Evolutionary conservation across 257 asterid species (phyloP).

Genomic region (Rauvolfia tetraphylla): DNA sequence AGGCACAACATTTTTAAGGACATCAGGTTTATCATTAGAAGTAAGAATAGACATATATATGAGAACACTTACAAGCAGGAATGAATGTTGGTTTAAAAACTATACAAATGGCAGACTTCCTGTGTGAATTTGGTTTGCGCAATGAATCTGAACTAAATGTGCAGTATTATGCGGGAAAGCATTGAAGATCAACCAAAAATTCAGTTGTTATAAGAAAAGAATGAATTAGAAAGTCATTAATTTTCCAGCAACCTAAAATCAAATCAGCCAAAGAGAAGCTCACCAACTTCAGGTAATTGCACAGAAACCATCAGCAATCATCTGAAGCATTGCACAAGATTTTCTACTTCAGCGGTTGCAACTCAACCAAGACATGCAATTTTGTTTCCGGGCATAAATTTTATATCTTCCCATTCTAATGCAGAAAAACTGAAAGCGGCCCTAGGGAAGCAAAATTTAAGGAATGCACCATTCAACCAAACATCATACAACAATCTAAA

Average conservation of each 20-base stretch:
- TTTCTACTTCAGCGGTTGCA: background rate
- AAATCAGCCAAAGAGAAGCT: background rate
- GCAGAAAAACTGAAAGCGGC: background rate
- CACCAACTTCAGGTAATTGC: background rate
- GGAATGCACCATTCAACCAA: conserved; percentile 1
- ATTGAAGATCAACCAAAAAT: background rate
- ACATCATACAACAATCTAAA: background rate
- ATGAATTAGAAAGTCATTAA: background rate
- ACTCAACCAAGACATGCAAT: background rate
- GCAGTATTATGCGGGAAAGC: background rate
- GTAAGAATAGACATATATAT: background rate
- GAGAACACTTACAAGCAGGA: background rate
- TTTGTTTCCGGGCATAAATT: background rate
- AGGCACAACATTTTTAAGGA: background rate
- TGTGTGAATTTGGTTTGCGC: background rate
- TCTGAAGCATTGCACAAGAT: background rate
- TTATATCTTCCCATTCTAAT: background rate
- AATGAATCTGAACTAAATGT: background rate
- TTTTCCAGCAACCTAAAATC: background rate
- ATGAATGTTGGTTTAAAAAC: background rate
- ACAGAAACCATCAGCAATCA: background rate
- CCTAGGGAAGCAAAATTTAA: background rate
- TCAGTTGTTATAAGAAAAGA: background rate
- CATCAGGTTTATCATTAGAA: too few species aligned
- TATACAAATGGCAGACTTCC: background rate